A percentile compares a stretch with the other conserved stretches of the same genome.
These are phyloP conservation scores for Penstemon davidsonii DNA, from an alignment of 257 asterid genomes.

Conservation along the genomic window DNA sequence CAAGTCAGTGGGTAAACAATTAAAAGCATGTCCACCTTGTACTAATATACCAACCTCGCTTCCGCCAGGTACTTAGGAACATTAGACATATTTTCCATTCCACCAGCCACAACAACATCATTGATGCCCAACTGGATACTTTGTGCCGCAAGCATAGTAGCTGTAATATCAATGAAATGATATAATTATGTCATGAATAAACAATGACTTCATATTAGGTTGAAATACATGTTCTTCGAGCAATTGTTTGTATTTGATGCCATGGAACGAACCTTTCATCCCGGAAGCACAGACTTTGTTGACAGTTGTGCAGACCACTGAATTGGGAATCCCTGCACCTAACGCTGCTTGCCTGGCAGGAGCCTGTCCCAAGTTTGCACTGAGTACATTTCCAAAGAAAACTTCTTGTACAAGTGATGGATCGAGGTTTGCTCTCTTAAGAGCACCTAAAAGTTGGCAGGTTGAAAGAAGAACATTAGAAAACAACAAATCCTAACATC, in stretches of 20 bases:
- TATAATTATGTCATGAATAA: conserved; percentile 1
- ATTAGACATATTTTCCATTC: conserved; percentile 99
- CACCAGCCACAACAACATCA: conserved; percentile 98
- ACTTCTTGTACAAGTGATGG: conserved; percentile 94
- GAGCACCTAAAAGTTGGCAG: conserved; percentile 65
- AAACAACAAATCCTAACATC: background rate
- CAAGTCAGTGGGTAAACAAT: background rate
- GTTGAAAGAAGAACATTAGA: conserved; percentile 17
- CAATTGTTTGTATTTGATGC: conserved; percentile 6
- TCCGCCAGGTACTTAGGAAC: conserved; percentile 92
- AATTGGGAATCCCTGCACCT: conserved; percentile 90
- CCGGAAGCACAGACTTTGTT: conserved; percentile 99
- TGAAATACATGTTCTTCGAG: conserved; percentile 1
- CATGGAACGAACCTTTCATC: conserved; percentile 74
- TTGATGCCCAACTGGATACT: conserved; percentile 90
- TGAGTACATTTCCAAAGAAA: conserved; percentile 90
- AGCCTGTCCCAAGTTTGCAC: conserved; percentile 99
- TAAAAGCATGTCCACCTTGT: conserved; percentile 3
- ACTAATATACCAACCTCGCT: conserved; percentile 67
- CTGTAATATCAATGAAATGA: conserved; percentile 46
- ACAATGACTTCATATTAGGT: conserved; percentile 15
- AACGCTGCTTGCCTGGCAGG: conserved; percentile 99
- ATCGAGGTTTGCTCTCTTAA: conserved; percentile 83
- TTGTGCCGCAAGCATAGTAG: conserved; percentile 93
- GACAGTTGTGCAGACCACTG: conserved; percentile 84